phyloP scores from a whole-genome alignment of 352 stramenopile genomes.

The Phytophthora rubi region DNA sequence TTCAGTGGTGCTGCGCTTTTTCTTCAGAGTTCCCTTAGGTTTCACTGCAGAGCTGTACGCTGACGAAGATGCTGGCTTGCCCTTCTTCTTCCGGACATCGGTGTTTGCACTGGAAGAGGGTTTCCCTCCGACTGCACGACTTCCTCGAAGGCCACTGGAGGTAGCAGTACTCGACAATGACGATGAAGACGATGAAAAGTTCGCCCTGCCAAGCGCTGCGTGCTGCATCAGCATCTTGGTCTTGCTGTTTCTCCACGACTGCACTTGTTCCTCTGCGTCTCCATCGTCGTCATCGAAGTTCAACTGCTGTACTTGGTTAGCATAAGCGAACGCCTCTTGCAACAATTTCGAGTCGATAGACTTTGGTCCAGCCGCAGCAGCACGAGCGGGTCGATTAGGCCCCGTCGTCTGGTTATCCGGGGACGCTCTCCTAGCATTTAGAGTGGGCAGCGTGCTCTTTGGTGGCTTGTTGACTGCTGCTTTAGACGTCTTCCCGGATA shows the following conservation, averaged over 20 bases:
- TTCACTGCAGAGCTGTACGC: slow-evolving; percentile 51
- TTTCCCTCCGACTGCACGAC: slow-evolving; percentile 10
- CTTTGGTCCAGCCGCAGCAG: slow-evolving; percentile 27
- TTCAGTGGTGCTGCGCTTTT: slow-evolving; percentile 27
- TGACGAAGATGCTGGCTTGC: slow-evolving; percentile 20
- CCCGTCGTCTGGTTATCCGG: slow-evolving; percentile 37
- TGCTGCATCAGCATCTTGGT: slow-evolving; percentile 32
- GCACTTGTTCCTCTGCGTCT: slow-evolving; percentile 40
- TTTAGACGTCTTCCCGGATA: slow-evolving; percentile 43
- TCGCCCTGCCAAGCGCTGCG: slow-evolving; percentile 23
- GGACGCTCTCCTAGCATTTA: slow-evolving; percentile 36
- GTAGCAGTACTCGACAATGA: slow-evolving; percentile 22
- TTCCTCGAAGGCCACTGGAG: slow-evolving; percentile 7
- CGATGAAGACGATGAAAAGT: slow-evolving; percentile 37
- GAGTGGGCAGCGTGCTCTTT: slow-evolving; percentile 50
- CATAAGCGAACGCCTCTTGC: slow-evolving; percentile 82
- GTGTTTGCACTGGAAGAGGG: slow-evolving; percentile 7
- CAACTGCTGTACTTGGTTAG: slow-evolving; percentile 56
- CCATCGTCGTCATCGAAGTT: slow-evolving; percentile 51
- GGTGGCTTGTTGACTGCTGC: slow-evolving; percentile 37
- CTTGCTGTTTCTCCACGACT: slow-evolving; percentile 28
- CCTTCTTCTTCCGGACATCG: slow-evolving; percentile 46
- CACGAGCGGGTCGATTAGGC: slow-evolving; percentile 27
- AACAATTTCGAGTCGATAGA: slow-evolving; percentile 66
- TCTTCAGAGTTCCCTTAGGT: slow-evolving; percentile 41